A percentile compares a stretch with the other conserved stretches of the same genome.
These are phyloP conservation scores for Mycocentrospora acerina DNA, from an alignment of 2,329 filamentous ascomycete species.

Conservation along the genomic window DNA sequence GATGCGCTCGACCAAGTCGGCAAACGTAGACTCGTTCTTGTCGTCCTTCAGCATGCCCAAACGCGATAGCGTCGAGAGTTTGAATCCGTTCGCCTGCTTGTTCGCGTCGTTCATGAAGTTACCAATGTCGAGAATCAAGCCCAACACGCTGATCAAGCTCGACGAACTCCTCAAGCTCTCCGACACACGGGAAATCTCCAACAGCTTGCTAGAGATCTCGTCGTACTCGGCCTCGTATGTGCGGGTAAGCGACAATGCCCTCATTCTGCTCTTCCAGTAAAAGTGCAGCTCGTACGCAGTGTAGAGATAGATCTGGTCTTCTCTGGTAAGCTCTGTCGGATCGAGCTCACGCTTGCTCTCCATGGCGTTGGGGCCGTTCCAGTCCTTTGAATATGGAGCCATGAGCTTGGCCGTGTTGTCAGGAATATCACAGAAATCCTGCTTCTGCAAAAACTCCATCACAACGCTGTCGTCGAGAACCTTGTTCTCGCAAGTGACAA, in stretches of 20 bases:
- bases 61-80: constrained; percentile 88
- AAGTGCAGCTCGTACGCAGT: constrained; percentile 94
- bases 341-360: constrained; percentile 81
- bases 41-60: constrained; percentile 98
- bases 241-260: constrained; percentile 80
- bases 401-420: constrained; percentile 89
- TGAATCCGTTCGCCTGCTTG: constrained; percentile 97
- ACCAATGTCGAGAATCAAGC: constrained; percentile 93
- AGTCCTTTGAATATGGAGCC: constrained; percentile 94
- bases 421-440: constrained; percentile 87
- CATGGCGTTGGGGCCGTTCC: constrained; percentile 83
- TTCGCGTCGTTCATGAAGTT: constrained; percentile 99
- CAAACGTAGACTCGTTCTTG: constrained; percentile 96
- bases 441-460: constrained; percentile 94
- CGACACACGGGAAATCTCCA: constrained; percentile 81
- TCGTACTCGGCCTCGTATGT: constrained; percentile 89
- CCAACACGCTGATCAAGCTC: constrained; percentile 91
- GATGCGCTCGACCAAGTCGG: constrained; percentile 93
- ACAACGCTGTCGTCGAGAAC: constrained; percentile 87
- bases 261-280: constrained; percentile 98
- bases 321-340: constrained; percentile 81
- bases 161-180: constrained; percentile 90
- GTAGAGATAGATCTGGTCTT: constrained; percentile 93
- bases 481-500: constrained; percentile 90
- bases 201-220: constrained; percentile 81